phyloP scores from a whole-genome alignment of 1,139 yeast genomes.

The Nematodospora anomalae region DNA sequence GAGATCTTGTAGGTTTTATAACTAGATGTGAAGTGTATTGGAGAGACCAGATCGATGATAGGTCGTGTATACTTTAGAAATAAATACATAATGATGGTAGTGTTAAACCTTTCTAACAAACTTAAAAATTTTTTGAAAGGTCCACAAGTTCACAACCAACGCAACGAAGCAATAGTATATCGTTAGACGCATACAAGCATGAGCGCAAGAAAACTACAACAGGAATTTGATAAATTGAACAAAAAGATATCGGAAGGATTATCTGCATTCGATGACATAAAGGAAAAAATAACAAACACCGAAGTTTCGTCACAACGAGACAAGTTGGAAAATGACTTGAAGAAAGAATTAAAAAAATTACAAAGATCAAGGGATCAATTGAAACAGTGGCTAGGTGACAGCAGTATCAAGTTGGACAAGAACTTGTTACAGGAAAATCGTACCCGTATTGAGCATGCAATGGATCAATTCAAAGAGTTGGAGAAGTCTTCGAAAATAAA shows the following conservation, averaged over 20 bases:
- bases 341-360: slow-evolving; percentile 92
- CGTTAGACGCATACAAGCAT: slow-evolving; percentile 20
- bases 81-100: background rate
- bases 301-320: slow-evolving; percentile 91
- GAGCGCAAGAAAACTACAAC: slow-evolving; percentile 52
- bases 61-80: slow-evolving; percentile 3
- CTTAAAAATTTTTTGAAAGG: slow-evolving; percentile 1
- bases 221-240: slow-evolving; percentile 93
- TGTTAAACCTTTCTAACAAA: background rate
- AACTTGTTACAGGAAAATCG: slow-evolving; percentile 73
- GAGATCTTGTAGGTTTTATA: background rate
- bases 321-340: slow-evolving; percentile 87
- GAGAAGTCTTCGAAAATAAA: slow-evolving; percentile 95
- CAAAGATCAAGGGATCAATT: slow-evolving; percentile 95
- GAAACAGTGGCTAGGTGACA: slow-evolving; percentile 91
- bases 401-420: slow-evolving; percentile 89
- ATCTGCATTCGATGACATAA: slow-evolving; percentile 78
- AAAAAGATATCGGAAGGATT: slow-evolving; percentile 96
- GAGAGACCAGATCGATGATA: background rate
- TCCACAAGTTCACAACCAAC: slow-evolving; percentile 1
- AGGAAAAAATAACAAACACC: slow-evolving; percentile 80
- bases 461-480: slow-evolving; percentile 95
- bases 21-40: background rate
- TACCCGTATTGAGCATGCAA: slow-evolving; percentile 81
- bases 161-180: background rate